These are phyloP conservation scores for Brassica balearica DNA, from an alignment of 441 rosid genomes.

Conservation along the genomic window DNA sequence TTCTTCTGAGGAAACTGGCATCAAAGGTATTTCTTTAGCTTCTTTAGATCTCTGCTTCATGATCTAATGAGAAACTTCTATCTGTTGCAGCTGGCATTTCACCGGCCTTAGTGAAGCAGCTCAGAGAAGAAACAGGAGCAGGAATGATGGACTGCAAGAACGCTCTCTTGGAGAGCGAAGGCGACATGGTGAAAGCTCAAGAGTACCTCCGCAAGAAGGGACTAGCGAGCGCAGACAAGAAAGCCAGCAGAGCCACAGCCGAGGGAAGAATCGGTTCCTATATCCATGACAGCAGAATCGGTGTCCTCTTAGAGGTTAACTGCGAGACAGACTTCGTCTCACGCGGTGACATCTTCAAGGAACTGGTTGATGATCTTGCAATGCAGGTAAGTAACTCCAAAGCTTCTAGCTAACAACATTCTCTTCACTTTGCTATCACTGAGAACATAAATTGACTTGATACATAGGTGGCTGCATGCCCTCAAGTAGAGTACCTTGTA, in stretches of 20 bases:
- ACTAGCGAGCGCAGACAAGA: constrained; percentile 93
- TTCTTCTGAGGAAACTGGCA: constrained; percentile 48
- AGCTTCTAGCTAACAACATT: background rate
- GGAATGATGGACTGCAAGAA: constrained; percentile 99
- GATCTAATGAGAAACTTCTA: background rate
- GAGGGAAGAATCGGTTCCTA: constrained; percentile 96
- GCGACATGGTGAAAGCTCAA: constrained; percentile 85
- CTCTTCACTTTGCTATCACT: constrained; percentile 22
- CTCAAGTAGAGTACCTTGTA: constrained; percentile 83
- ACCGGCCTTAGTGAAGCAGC: constrained; percentile 90
- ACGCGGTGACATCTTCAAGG: constrained; percentile 93
- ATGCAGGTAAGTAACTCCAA: constrained; percentile 47
- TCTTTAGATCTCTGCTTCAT: constrained; percentile 30
- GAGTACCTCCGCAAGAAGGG: constrained; percentile 96
- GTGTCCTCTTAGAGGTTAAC: constrained; percentile 89
- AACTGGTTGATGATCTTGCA: constrained; percentile 78
- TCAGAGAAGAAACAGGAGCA: constrained; percentile 95
- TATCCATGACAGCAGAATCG: constrained; percentile 95
- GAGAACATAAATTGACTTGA: constrained; percentile 15
- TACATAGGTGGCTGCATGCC: constrained; percentile 90
- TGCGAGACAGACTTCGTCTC: constrained; percentile 98
- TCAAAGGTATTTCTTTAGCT: constrained; percentile 53
- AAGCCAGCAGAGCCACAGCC: constrained; percentile 85
- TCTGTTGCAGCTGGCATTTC: constrained; percentile 61
- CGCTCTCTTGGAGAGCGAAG: constrained; percentile 81